These are phyloP conservation scores for Suillus variegatus DNA, from an alignment of 768 basidiomycete species.

Conservation along the genomic window DNA sequence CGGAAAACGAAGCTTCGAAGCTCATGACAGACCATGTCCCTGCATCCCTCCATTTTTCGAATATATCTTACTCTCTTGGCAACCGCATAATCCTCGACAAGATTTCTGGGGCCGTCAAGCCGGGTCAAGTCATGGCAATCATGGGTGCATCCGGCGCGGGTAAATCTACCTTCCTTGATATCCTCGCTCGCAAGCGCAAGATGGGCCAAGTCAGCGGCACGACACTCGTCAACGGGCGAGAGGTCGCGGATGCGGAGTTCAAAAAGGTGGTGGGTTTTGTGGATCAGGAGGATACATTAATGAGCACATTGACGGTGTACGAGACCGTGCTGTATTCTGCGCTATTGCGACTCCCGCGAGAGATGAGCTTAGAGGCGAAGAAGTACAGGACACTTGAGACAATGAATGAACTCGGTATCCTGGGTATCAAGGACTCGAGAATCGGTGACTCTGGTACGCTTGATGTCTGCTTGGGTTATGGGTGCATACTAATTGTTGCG, in stretches of 20 bases:
- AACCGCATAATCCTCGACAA: slow-evolving; percentile 68
- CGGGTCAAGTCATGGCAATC: slow-evolving; percentile 91
- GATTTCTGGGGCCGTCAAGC: slow-evolving; percentile 81
- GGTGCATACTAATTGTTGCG: slow-evolving; percentile 3
- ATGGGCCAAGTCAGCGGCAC: slow-evolving; percentile 71
- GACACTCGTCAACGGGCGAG: slow-evolving; percentile 84
- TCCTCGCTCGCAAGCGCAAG: slow-evolving; percentile 90
- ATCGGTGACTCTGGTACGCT: slow-evolving; percentile 80
- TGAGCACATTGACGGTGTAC: slow-evolving; percentile 97
- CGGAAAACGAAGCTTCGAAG: slow-evolving; percentile 77
- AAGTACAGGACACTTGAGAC: slow-evolving; percentile 93
- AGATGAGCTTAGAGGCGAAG: slow-evolving; percentile 97
- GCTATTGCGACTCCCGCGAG: slow-evolving; percentile 82
- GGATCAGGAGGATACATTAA: slow-evolving; percentile 97
- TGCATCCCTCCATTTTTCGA: slow-evolving; percentile 87
- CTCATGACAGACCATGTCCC: slow-evolving; percentile 95
- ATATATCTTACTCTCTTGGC: slow-evolving; percentile 75
- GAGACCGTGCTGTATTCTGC: slow-evolving; percentile 97
- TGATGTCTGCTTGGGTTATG: slow-evolving; percentile 1
- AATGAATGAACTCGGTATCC: slow-evolving; percentile 92
- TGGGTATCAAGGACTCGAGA: slow-evolving; percentile 84
- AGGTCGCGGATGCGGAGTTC: slow-evolving; percentile 73
- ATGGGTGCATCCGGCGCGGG: slow-evolving; percentile 98
- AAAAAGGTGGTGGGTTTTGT: slow-evolving; percentile 91
- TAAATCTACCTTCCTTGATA: slow-evolving; percentile 95